Evolutionary conservation across 768 basidiomycete species (phyloP), one percentile per base, ranked within the genome.

Genomic region (Boletus huronensis): DNA sequence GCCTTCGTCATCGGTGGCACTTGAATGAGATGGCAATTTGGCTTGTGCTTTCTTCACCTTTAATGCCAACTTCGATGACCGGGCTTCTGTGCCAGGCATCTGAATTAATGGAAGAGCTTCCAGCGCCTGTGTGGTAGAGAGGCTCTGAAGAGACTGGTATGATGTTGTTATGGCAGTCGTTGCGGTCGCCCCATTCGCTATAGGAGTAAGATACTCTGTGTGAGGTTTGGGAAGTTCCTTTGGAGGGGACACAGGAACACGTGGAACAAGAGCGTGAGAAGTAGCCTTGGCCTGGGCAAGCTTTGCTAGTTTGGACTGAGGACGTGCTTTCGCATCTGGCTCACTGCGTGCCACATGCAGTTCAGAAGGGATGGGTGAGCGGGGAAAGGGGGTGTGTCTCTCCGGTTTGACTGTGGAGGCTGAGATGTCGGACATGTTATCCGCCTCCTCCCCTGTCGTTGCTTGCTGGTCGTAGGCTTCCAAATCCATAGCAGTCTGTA

Each of bases 131-230:
- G 54, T 11, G 5, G 66, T 62, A 6, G 72, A 82, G 8, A 90
- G 75, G 59, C 81, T 84, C 64, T 80, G 80, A 28, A 90, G 74
- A 7, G 84, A 82, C 55, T 90, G 88, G 58, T 89, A 90, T 0
- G 85, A 84, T 2, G 89, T 90, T 0, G 89, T 91, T 63, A 91
- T 91, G 2, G 89, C 89, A 16, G 88, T 90, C 0, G 89, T 91
- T 13, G 83, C 89, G n/a, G 87, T 84, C 3, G 86, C 73, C 0
- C 89, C 88, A 63, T 91, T 91, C n/a, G 86, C 87, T 42, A 87
- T 88, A 2, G 90, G 89, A 16, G 81, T 86, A 11, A 90, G 71
- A 64, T 85, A 88, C 64, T 90, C 83, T 6, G 89, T 90, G 47
- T 70, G 81, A 44, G 79, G 59, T 43, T 69, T 72, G n/a, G 77